phyloP scores from a whole-genome alignment of 768 basidiomycete genomes.

The Rhizopogon vesiculosus region DNA sequence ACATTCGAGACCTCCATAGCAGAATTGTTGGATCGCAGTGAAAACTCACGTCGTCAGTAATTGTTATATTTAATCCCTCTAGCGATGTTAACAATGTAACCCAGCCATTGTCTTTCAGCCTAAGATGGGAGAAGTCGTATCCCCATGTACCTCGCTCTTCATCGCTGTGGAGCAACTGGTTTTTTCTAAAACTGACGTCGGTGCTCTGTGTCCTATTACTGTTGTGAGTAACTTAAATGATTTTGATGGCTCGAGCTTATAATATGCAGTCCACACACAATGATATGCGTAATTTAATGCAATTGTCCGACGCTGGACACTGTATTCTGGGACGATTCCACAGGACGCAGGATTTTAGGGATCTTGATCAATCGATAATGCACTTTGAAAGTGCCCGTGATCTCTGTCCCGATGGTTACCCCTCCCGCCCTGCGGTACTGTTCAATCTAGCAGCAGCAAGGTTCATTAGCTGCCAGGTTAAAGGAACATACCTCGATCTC shows the following conservation, averaged over 20 bases:
- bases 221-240: neutral
- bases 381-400: neutral
- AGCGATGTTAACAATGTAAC: neutral
- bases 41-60: neutral
- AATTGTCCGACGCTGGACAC: constrained; percentile 1
- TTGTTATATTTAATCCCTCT: no score
- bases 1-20: neutral
- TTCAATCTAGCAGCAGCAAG: constrained; percentile 4
- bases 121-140: neutral
- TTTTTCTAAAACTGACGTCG: no score
- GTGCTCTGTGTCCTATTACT: no score
- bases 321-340: neutral
- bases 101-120: neutral
- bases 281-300: neutral
- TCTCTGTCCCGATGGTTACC: neutral
- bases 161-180: neutral
- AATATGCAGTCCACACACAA: neutral
- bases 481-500: neutral
- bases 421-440: neutral
- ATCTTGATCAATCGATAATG: neutral
- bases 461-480: neutral
- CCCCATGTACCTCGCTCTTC: neutral
- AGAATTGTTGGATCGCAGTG: neutral
- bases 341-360: neutral
- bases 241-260: neutral